Conservation (phyloP, 208 protist genomes). For the Trypanosoma melophagium region DNA sequence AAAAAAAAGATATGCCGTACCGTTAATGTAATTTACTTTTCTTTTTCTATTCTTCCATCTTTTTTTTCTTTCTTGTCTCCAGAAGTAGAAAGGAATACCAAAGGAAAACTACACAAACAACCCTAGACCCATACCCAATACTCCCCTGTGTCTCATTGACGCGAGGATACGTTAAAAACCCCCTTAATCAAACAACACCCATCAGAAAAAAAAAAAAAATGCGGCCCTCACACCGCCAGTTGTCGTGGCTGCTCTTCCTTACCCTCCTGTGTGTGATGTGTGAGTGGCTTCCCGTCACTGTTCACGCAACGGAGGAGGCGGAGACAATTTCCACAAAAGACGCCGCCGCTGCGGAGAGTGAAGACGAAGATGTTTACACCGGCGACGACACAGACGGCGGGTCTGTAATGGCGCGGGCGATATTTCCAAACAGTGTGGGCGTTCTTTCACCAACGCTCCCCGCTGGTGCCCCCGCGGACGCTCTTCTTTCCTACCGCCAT, state of each 20-base stretch:
- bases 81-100: too few relatives aligned
- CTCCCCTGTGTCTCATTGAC: too few relatives aligned
- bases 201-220: constrained; percentile 5
- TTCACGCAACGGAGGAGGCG: constrained; percentile 1
- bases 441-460: constrained; percentile 42
- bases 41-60: too few relatives aligned
- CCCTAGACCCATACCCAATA: constrained; percentile 1
- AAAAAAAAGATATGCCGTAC: too few relatives aligned
- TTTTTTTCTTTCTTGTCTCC: too few relatives aligned
- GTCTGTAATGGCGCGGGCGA: constrained; percentile 29
- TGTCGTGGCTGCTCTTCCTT: constrained; percentile 8
- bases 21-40: too few relatives aligned
- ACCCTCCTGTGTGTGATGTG: constrained; percentile 14
- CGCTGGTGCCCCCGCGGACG: constrained; percentile 44
- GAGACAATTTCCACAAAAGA: not conserved
- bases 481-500: constrained; percentile 73
- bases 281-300: not conserved
- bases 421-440: constrained; percentile 55
- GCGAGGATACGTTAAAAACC: not conserved
- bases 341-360: not conserved
- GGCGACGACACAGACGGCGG: constrained; percentile 31
- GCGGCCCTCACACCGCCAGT: not conserved
- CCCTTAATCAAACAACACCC: not conserved
- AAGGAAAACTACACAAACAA: not conserved
- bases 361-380: constrained; percentile 7